Conservation (phyloP, 2,329 filamentous ascomycete genomes). For the Dendryphion nanum region DNA sequence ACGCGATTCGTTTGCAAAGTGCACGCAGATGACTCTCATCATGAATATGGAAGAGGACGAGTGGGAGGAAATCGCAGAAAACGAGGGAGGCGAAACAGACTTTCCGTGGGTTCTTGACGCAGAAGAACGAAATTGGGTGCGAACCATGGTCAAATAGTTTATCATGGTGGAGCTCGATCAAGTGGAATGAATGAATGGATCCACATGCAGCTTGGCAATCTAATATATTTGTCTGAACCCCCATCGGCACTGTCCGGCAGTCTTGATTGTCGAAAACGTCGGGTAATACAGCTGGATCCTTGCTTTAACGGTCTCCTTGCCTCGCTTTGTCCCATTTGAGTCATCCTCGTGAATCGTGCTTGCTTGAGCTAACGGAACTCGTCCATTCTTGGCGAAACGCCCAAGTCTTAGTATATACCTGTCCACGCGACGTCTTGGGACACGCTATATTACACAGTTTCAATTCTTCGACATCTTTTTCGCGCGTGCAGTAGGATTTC, state of each 20-base stretch:
- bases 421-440: too few relatives aligned
- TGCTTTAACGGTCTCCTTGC: not conserved
- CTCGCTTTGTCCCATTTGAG: constrained; percentile 3
- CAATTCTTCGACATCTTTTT: too few relatives aligned
- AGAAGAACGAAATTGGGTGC: constrained; percentile 72
- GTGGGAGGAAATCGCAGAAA: constrained; percentile 71
- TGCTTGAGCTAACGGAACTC: too few relatives aligned
- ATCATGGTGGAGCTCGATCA: too few relatives aligned
- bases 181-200: too few relatives aligned
- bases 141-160: constrained; percentile 63
- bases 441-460: too few relatives aligned
- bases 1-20: constrained; percentile 72
- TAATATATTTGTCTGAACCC: constrained; percentile 10
- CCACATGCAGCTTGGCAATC: constrained; percentile 10
- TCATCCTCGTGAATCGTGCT: too few relatives aligned
- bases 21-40: constrained; percentile 78
- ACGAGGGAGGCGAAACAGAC: constrained; percentile 53
- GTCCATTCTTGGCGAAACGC: too few relatives aligned
- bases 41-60: constrained; percentile 96
- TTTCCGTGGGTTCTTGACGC: constrained; percentile 70
- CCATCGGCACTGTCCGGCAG: not conserved
- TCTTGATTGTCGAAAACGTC: too few relatives aligned
- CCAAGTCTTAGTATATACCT: too few relatives aligned
- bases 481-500: too few relatives aligned
- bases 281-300: too few relatives aligned